Base-by-base conservation (phyloP, 176 grass and related monocot genomes). In the Oryza rufipogon region DNA sequence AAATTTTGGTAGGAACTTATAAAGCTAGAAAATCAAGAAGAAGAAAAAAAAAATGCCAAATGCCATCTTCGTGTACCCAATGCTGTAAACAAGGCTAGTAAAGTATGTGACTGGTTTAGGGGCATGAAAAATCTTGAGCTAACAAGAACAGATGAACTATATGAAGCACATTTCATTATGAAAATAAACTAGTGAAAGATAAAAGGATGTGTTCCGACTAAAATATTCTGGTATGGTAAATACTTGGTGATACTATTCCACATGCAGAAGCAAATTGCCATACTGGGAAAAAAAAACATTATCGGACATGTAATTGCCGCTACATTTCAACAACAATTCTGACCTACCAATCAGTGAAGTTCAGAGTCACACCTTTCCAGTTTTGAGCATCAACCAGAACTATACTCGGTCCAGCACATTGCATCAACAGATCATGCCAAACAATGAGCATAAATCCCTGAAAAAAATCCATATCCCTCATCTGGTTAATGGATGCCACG, bases 21-120 rank as follows among this genome's bases (percentile, higher is more conserved):
- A 58, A 83, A 66, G 58, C 58, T 74, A 17, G 26, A 83, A 74
- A 3, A 26, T 48, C n/a, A 83, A 83, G 17, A 23, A 83, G 17
- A 23, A 11, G 45, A 83, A n/a, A 83, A n/a, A 5, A 36, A 66
- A 34, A 22, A 49, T 61, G 6, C 1, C 23, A 12, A 73, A 74
- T 17, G 60, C 0, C 11, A 22, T 83, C 39, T 65, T 83, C 14
- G 41, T 49, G 3, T n/a, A 72, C 25, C 72, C 70, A 61, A 52
- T 4, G 64, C 54, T 15, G 70, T 48, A 7, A 20, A 64, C 10
- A 47, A 48, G 25, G 17, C 41, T 23, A 38, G 17, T 2, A 6
- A 58, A 58, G 19, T 2, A 2, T 58, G 13, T 17, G 34, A 16
- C 41, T 34, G 56, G 63, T 36, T 73, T 19, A 83, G 34, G 19